Evolutionary conservation across 1,284 basidiomycete species (phyloP), one percentile per base, ranked within the genome.

Genomic region (Erythrobasidium hasegawianum): DNA sequence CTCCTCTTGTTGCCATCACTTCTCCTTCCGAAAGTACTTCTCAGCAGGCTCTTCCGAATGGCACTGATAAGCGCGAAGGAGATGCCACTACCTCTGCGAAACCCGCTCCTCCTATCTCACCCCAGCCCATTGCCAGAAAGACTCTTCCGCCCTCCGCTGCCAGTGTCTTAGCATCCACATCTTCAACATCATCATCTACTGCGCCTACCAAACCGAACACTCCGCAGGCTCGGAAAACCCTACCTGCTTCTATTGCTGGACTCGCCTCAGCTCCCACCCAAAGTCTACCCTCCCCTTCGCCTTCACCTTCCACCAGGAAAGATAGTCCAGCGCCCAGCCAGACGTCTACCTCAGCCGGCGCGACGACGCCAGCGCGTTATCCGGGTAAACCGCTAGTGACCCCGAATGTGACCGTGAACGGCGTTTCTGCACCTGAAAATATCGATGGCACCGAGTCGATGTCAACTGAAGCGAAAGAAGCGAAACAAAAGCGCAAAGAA

Each of bases 401-500:
- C 7, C 43, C 43, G 16, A n/a, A 47, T n/a, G 43, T 47, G 43
- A n/a, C 16, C n/a, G n/a, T 24, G 7, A 47, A 47, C 14, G 43
- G 43, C 43, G 16, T 14, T 14, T n/a, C 43, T 47, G 33, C 33
- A 16, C 43, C 43, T 7, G 43, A 24, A 16, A n/a, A 4, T 7
- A 14, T 16, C 5, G 16, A 47, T 5, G 22, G 22, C 26, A 41
- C 27, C n/a, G 61, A 57, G 20, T 18, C 52, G 14, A 4, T 33
- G 33, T 13, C 43, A 47, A 41, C 61, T 45, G 26, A 26, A 20
- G 26, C 52, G 16, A n/a, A 29, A 33, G 39, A 45, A 56, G 61
- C 61, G 3, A 57, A 58, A 20, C 55, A 53, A 20, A 50, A 41
- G n/a, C 62, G 62, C n/a, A 65, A 53, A 43, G 62, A 65, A 38